phyloP scores from a whole-genome alignment of 257 asterid genomes.

The Paulownia fortunei region DNA sequence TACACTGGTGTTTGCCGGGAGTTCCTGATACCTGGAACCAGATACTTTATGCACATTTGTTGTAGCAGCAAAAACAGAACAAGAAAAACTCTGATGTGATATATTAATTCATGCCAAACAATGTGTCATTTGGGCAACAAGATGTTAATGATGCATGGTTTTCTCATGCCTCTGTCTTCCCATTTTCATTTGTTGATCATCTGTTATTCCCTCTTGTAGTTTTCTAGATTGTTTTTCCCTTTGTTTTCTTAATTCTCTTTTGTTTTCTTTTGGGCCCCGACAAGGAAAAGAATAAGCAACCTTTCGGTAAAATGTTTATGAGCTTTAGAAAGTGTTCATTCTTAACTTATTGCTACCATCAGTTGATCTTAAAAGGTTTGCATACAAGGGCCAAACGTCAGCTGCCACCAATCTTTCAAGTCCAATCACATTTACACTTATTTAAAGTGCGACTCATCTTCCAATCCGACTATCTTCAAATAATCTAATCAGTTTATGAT shows the following conservation, averaged over 20 bases:
- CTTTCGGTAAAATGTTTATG: too few relatives aligned
- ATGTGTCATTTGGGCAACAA: constrained; percentile 24
- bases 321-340: too few relatives aligned
- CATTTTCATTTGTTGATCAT: background rate
- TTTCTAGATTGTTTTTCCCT: background rate
- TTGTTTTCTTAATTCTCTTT: background rate
- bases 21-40: constrained; percentile 93
- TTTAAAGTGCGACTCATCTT: too few relatives aligned
- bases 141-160: constrained; percentile 16
- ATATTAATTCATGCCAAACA: background rate
- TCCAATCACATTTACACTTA: too few relatives aligned
- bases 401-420: too few relatives aligned
- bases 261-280: too few relatives aligned
- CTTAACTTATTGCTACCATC: too few relatives aligned
- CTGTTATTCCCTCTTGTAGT: background rate
- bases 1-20: constrained; percentile 95
- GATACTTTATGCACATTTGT: constrained; percentile 68
- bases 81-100: background rate
- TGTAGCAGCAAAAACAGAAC: constrained; percentile 20
- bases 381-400: too few relatives aligned
- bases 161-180: background rate
- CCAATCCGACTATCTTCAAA: too few relatives aligned
- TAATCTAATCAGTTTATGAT: too few relatives aligned
- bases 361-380: too few relatives aligned
- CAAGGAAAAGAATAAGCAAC: too few relatives aligned